Conservation (phyloP, 805 yeast genomes). For the Limtongia smithiae region DNA sequence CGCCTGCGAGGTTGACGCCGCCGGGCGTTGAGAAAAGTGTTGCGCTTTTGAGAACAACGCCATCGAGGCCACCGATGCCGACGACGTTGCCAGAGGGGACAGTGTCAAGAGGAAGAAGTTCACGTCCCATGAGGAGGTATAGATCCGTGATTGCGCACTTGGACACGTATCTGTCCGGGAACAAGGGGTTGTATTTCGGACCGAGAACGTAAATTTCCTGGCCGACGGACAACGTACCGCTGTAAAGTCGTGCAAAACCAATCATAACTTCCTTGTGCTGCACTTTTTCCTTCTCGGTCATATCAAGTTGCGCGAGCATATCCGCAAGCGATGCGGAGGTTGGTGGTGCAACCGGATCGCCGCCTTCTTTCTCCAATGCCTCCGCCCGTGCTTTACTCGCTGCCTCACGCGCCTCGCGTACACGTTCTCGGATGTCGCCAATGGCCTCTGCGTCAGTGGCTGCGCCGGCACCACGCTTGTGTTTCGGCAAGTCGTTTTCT, state of each 20-base stretch:
- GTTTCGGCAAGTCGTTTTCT: slow-evolving; percentile 68
- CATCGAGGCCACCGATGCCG: slow-evolving; percentile 88
- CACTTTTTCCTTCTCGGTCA: slow-evolving; percentile 16
- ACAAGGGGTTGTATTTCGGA: slow-evolving; percentile 76
- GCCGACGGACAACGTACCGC: slow-evolving; percentile 77
- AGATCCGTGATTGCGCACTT: slow-evolving; percentile 63
- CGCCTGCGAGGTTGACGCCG: slow-evolving; percentile 75
- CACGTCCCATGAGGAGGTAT: slow-evolving; percentile 88
- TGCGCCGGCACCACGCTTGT: slow-evolving; percentile 21
- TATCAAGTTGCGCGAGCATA: slow-evolving; percentile 27
- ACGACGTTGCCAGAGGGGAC: slow-evolving; percentile 96
- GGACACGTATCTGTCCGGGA: slow-evolving; percentile 53
- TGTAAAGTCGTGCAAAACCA: slow-evolving; percentile 84
- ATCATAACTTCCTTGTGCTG: slow-evolving; percentile 59
- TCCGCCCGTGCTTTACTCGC: slow-evolving; percentile 55
- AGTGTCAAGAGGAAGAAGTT: slow-evolving; percentile 65
- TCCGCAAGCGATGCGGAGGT: slow-evolving; percentile 28
- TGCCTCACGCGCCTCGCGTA: slow-evolving; percentile 59
- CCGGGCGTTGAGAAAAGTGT: slow-evolving; percentile 61
- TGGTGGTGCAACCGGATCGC: slow-evolving; percentile 31
- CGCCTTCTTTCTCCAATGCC: slow-evolving; percentile 22
- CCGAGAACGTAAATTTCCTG: slow-evolving; percentile 73
- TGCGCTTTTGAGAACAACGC: slow-evolving; percentile 78
- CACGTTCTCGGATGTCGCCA: slow-evolving; percentile 61
- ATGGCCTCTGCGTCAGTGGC: slow-evolving; percentile 10